These are phyloP conservation scores for Monosporascus ibericus DNA, from an alignment of 2,329 filamentous ascomycete species.

Conservation along the genomic window DNA sequence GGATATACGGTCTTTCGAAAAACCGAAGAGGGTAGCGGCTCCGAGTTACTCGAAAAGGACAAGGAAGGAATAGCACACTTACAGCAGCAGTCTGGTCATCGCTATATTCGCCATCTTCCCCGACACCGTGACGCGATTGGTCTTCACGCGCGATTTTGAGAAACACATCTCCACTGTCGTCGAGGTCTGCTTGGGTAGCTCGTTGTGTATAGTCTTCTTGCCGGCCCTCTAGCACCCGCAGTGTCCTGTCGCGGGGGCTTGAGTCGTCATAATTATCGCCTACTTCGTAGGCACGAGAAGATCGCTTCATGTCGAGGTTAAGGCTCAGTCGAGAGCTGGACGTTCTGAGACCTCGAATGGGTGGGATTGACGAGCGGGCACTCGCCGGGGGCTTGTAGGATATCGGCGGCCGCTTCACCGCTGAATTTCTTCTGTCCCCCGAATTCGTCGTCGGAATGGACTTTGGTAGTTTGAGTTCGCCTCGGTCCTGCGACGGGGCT, in stretches of 20 bases:
- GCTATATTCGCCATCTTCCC: conserved; percentile 26
- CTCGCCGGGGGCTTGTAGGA: conserved; percentile 41
- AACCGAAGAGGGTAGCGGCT: too few relatives aligned
- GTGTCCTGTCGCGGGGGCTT: conserved; percentile 41
- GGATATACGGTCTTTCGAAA: too few relatives aligned
- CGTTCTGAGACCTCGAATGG: conserved; percentile 51
- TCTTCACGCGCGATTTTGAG: conserved; percentile 54
- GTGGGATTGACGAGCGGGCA: conserved; percentile 35
- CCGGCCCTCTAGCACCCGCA: conserved; percentile 45
- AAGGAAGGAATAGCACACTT: conserved; percentile 26
- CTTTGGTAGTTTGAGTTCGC: conserved; percentile 42
- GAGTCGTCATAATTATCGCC: conserved; percentile 37
- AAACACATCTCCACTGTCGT: conserved; percentile 54
- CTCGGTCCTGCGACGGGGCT: conserved; percentile 36
- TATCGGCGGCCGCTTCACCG: conserved; percentile 40
- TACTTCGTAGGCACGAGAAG: conserved; percentile 36
- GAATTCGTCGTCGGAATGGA: conserved; percentile 34
- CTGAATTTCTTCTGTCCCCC: conserved; percentile 42
- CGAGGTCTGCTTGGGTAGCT: conserved; percentile 33
- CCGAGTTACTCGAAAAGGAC: too few relatives aligned
- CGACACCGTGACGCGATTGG: conserved; percentile 29
- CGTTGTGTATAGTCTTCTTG: conserved; percentile 30
- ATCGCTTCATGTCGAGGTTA: conserved; percentile 43
- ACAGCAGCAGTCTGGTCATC: conserved; percentile 39
- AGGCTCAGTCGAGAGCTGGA: conserved; percentile 52